Conservation (phyloP, 2,329 filamentous ascomycete genomes). For the Onygena corvina region DNA sequence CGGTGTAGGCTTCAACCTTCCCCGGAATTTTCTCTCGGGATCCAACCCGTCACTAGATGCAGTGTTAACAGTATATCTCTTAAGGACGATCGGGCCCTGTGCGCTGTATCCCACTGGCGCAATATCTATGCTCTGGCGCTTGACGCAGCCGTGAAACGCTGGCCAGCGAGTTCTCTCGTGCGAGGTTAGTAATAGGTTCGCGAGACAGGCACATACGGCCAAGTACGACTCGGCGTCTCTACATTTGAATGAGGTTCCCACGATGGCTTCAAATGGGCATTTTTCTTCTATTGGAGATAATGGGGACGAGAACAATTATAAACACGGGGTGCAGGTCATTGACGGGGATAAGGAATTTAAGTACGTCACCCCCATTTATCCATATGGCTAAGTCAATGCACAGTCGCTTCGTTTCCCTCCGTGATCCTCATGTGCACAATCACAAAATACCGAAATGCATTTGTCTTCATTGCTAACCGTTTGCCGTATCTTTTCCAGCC, state of each 20-base stretch:
- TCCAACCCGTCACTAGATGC: not conserved
- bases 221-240: not conserved
- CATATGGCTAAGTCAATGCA: too few relatives aligned
- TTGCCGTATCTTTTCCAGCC: slow-evolving; percentile 37
- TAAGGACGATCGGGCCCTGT: not conserved
- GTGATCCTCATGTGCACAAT: not conserved
- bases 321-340: slow-evolving; percentile 93
- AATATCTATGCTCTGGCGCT: not conserved
- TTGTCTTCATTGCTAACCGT: slow-evolving; percentile 1
- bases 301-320: slow-evolving; percentile 44
- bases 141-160: not conserved
- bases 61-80: not conserved
- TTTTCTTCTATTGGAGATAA: slow-evolving; percentile 34
- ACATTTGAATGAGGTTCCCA: slow-evolving; percentile 5
- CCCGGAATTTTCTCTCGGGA: not conserved
- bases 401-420: too few relatives aligned
- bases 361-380: slow-evolving; percentile 41
- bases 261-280: slow-evolving; percentile 37
- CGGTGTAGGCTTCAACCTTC: not conserved
- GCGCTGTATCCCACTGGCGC: not conserved
- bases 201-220: not conserved
- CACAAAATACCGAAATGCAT: not conserved
- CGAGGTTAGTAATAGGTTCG: not conserved
- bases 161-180: not conserved
- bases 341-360: slow-evolving; percentile 96